These are phyloP conservation scores for Eucalyptus pauciflora DNA, from an alignment of 345 rosid species.

Conservation along the genomic window DNA sequence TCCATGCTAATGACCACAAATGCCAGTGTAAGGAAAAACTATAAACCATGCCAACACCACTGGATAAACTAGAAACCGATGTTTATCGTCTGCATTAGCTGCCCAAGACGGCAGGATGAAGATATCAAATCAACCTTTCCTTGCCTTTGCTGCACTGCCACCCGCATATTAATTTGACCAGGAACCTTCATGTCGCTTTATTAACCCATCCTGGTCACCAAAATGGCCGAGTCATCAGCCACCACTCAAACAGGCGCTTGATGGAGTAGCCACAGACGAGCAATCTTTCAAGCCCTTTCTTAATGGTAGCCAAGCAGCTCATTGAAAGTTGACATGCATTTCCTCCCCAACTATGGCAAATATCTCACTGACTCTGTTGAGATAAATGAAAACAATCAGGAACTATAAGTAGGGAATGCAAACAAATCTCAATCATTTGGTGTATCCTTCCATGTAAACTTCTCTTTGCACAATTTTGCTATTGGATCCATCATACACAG, in stretches of 20 bases:
- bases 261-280: background rate
- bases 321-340: slow-evolving; percentile 30
- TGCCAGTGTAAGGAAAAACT: background rate
- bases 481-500: background rate
- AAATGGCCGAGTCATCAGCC: background rate
- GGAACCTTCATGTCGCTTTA: background rate
- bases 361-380: slow-evolving; percentile 56
- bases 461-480: background rate
- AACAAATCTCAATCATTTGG: background rate
- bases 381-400: background rate
- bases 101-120: background rate
- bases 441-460: background rate
- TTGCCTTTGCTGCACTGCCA: background rate
- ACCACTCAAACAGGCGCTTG: background rate
- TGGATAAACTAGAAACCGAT: background rate
- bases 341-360: slow-evolving; percentile 55
- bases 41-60: background rate
- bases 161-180: background rate
- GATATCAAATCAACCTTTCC: background rate
- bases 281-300: background rate
- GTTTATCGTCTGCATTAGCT: background rate
- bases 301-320: background rate
- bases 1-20: background rate
- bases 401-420: background rate
- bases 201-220: background rate